Evolutionary conservation across 257 asterid genomes (phyloP).

Genomic region (Jasminum sambac): DNA sequence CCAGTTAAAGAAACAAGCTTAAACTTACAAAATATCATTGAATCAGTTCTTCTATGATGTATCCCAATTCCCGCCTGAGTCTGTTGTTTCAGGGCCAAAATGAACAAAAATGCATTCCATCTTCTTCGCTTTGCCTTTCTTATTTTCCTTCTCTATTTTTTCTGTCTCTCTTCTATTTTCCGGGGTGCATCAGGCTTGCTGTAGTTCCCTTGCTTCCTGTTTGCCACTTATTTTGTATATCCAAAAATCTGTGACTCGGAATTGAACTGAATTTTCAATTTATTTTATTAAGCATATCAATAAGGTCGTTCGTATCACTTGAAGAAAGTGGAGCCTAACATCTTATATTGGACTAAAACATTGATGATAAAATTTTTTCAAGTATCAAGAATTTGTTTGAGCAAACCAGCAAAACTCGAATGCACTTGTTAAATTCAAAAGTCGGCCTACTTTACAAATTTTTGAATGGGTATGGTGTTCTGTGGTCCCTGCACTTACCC

Average conservation of each 20-base stretch:
- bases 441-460: background rate
- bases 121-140: background rate
- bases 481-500: background rate
- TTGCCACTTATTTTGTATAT: background rate
- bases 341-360: background rate
- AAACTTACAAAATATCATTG: background rate
- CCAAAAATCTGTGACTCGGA: background rate
- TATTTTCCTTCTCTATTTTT: background rate
- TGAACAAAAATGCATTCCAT: background rate
- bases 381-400: background rate
- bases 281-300: background rate
- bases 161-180: background rate
- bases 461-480: background rate
- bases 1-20: background rate
- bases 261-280: background rate
- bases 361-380: background rate
- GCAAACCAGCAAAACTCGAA: background rate
- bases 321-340: constrained; percentile 1
- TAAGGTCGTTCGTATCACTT: background rate
- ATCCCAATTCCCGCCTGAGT: background rate
- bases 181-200: background rate
- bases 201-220: background rate
- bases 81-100: background rate
- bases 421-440: background rate
- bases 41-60: background rate